phyloP scores from a whole-genome alignment of 2,329 filamentous ascomycete genomes.

The Xylaria sp. region DNA sequence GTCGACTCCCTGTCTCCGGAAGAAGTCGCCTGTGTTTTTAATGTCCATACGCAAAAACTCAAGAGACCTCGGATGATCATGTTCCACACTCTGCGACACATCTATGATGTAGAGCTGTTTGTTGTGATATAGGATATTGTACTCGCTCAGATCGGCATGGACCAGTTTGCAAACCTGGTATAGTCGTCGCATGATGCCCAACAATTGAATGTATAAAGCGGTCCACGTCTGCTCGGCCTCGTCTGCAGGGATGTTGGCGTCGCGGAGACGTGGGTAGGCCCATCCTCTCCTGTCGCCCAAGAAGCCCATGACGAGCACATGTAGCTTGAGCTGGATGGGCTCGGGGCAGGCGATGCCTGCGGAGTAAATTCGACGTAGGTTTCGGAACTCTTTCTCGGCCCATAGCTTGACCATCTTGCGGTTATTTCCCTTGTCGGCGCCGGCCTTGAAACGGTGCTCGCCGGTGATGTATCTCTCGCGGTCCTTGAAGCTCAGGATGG shows the following conservation, averaged over 20 bases:
- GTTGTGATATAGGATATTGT: conserved; percentile 93
- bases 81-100: conserved; percentile 96
- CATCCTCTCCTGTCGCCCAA: conserved; percentile 87
- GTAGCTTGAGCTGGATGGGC: conserved; percentile 87
- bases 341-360: conserved; percentile 92
- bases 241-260: conserved; percentile 78
- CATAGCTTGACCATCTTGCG: conserved; percentile 98
- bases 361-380: conserved; percentile 83
- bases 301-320: conserved; percentile 96
- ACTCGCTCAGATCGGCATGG: conserved; percentile 97
- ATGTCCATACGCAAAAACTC: conserved; percentile 99
- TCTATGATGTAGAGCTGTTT: conserved; percentile 91
- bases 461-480: conserved; percentile 95
- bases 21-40: conserved; percentile 96
- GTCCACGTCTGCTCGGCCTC: conserved; percentile 79
- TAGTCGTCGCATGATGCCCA: conserved; percentile 90
- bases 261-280: conserved; percentile 87
- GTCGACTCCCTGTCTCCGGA: conserved; percentile 85
- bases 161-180: conserved; percentile 93
- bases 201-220: conserved; percentile 80
- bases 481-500: conserved; percentile 97
- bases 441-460: conserved; percentile 89
- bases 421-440: conserved; percentile 94
- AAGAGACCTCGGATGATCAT: conserved; percentile 90
- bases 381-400: conserved; percentile 99